phyloP scores from a whole-genome alignment of 441 rosid species.

The Cnidoscolus chayamansa region DNA sequence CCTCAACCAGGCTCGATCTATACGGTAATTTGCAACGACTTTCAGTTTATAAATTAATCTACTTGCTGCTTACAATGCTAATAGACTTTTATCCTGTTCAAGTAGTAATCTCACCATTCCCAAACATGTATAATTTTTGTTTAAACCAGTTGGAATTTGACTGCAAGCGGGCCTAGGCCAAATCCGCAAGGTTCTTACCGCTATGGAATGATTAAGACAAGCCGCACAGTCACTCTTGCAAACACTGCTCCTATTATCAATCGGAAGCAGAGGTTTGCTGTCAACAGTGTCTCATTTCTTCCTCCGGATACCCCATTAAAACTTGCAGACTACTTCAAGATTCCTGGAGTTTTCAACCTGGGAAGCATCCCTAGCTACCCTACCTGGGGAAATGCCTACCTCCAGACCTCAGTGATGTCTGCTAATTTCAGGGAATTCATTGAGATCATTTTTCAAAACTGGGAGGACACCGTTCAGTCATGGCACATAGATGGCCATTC shows the following conservation, averaged over 20 bases:
- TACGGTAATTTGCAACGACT: constrained; percentile 42
- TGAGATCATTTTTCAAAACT: constrained; percentile 76
- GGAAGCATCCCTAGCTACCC: constrained; percentile 69
- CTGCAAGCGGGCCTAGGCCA: constrained; percentile 96
- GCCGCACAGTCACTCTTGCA: constrained; percentile 55
- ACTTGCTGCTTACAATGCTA: neutral
- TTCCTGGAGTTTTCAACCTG: constrained; percentile 58
- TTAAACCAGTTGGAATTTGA: constrained; percentile 64
- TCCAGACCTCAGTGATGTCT: constrained; percentile 69
- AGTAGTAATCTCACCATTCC: too few species aligned
- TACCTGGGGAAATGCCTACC: constrained; percentile 57
- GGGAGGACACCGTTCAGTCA: constrained; percentile 68
- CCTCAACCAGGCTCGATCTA: constrained; percentile 79
- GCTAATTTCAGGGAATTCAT: constrained; percentile 59
- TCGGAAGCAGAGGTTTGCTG: constrained; percentile 72
- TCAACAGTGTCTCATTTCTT: constrained; percentile 72
- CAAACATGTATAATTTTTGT: neutral
- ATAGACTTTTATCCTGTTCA: neutral
- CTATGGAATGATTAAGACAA: constrained; percentile 70
- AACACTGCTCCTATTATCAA: constrained; percentile 69
- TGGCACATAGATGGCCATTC: constrained; percentile 83
- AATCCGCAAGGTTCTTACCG: constrained; percentile 98
- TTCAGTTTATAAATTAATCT: neutral
- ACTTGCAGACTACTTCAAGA: constrained; percentile 75
- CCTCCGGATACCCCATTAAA: constrained; percentile 79